Percentiles rank a stretch among this genome's conserved stretches.
phyloP scores from a whole-genome alignment of 169 alveolate genomes.

The Eimeria maxima region DNA sequence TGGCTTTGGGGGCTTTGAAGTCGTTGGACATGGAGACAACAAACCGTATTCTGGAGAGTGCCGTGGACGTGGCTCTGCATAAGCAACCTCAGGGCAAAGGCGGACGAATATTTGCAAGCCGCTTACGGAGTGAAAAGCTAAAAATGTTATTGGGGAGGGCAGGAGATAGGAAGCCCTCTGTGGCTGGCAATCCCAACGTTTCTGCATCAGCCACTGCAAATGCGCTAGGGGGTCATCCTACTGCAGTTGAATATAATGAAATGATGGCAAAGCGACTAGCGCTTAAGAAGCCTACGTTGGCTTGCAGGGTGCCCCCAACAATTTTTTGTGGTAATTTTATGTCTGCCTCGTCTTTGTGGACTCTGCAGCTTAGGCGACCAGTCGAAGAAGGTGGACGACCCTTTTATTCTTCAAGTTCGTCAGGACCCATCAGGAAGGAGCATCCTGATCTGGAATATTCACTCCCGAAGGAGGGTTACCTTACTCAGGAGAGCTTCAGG shows the following conservation, averaged over 20 bases:
- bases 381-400: constrained; percentile 13
- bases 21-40: constrained; percentile 9
- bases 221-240: not conserved
- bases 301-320: constrained; percentile 67
- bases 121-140: constrained; percentile 15
- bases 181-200: not conserved
- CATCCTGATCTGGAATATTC: not conserved
- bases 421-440: constrained; percentile 7
- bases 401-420: not conserved
- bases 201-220: not conserved
- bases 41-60: constrained; percentile 38
- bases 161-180: constrained; percentile 12
- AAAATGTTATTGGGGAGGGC: constrained; percentile 45
- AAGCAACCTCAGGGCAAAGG: not conserved
- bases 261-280: constrained; percentile 66
- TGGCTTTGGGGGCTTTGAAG: not conserved
- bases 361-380: constrained; percentile 74
- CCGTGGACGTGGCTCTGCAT: constrained; percentile 44
- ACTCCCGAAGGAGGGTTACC: not conserved
- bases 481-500: not conserved
- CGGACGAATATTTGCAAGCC: not conserved
- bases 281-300: constrained; percentile 42
- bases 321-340: constrained; percentile 51
- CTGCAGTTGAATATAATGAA: not conserved
- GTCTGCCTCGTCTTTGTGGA: constrained; percentile 80